A percentile compares a stretch with the other conserved stretches of the same genome.
phyloP scores from a whole-genome alignment of 495 filamentous ascomycete species.

The Sporormia fimetaria region DNA sequence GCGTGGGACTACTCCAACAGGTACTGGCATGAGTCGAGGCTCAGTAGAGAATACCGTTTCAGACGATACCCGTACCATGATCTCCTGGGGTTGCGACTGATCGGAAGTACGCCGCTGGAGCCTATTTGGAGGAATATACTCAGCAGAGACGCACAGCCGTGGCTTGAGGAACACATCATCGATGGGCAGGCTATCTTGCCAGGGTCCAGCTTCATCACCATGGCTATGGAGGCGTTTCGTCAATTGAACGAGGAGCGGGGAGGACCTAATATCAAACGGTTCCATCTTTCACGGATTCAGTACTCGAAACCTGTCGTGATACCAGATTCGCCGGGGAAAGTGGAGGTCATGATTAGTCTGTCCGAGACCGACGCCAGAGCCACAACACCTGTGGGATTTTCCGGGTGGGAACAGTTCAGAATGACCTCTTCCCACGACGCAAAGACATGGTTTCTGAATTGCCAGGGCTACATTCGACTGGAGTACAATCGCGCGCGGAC shows the following conservation, averaged over 20 bases:
- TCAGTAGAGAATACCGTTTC: constrained; percentile 1
- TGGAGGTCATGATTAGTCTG: too few species aligned
- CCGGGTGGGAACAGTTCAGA: too few species aligned
- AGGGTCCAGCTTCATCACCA: constrained; percentile 3
- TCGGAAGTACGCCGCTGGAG: neutral
- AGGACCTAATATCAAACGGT: too few species aligned
- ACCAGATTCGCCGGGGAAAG: too few species aligned
- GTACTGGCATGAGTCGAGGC: constrained; percentile 7
- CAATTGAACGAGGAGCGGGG: neutral
- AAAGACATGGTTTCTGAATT: too few species aligned
- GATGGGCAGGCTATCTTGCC: constrained; percentile 2
- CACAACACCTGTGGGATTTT: too few species aligned
- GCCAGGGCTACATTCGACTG: too few species aligned
- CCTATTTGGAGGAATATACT: constrained; percentile 1
- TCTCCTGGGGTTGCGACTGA: constrained; percentile 1
- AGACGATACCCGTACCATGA: constrained; percentile 1
- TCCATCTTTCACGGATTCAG: too few species aligned
- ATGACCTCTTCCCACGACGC: too few species aligned
- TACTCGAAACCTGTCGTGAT: too few species aligned
- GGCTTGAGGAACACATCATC: constrained; percentile 10
- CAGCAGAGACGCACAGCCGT: neutral
- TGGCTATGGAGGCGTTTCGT: constrained; percentile 10
- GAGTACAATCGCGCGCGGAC: too few species aligned
- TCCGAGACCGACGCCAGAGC: too few species aligned
- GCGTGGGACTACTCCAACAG: constrained; percentile 3